These are phyloP conservation scores for Teunomyces lycoperdinae DNA, from an alignment of 805 yeast species.

Conservation along the genomic window DNA sequence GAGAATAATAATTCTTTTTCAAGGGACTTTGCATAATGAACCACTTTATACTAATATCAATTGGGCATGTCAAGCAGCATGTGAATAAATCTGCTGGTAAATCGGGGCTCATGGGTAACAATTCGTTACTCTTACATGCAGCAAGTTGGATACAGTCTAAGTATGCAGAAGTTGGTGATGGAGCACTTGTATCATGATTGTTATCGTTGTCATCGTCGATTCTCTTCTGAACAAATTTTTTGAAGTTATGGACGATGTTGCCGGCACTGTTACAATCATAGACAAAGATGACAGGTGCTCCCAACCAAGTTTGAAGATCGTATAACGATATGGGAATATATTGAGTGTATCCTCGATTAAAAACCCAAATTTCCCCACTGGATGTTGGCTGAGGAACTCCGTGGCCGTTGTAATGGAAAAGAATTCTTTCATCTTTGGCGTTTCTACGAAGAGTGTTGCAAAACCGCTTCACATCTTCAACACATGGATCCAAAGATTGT, in stretches of 20 bases:
- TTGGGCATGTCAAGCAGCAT: constrained; percentile 92
- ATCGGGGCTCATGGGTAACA: constrained; percentile 88
- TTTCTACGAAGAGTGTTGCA: constrained; percentile 85
- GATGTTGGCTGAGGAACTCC: constrained; percentile 98
- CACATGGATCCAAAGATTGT: constrained; percentile 90
- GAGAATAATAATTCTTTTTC: constrained; percentile 47
- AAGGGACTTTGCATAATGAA: constrained; percentile 81
- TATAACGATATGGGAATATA: constrained; percentile 95
- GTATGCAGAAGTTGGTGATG: constrained; percentile 66
- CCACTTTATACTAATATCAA: constrained; percentile 90
- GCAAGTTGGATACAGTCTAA: constrained; percentile 90
- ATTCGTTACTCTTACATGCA: constrained; percentile 84
- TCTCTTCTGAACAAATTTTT: constrained; percentile 84
- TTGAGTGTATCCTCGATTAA: constrained; percentile 94
- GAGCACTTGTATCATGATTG: constrained; percentile 47
- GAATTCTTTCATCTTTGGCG: constrained; percentile 88
- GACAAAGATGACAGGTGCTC: constrained; percentile 95
- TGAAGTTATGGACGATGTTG: constrained; percentile 84
- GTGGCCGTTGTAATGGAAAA: constrained; percentile 96
- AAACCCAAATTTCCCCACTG: constrained; percentile 97
- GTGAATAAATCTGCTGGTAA: constrained; percentile 95
- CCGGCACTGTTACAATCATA: constrained; percentile 96
- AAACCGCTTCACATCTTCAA: constrained; percentile 89
- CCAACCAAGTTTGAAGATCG: constrained; percentile 95
- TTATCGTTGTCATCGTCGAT: constrained; percentile 79